Percentiles rank a stretch among this genome's conserved stretches.
phyloP scores from a whole-genome alignment of 208 protist genomes.

The Trypanosoma melophagium region DNA sequence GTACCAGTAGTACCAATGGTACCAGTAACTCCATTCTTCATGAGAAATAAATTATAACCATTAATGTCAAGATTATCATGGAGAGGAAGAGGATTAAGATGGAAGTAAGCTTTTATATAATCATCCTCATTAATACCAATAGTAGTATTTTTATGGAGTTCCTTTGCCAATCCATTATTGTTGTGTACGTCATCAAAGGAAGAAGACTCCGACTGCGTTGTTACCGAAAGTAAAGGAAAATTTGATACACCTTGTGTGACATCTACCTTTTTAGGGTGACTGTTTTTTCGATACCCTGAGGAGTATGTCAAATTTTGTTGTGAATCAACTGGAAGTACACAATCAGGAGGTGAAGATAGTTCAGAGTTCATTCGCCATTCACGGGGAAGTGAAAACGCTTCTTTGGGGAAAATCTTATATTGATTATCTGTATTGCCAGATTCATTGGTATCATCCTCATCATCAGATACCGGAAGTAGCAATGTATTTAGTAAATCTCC shows the following conservation, averaged over 20 bases:
- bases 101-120: conserved; percentile 13
- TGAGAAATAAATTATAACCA: conserved; percentile 1
- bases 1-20: not conserved
- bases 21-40: not conserved
- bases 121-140: conserved; percentile 8
- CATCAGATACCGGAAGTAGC: too few relatives aligned
- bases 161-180: too few relatives aligned
- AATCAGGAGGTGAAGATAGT: not conserved
- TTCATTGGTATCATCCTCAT: not conserved
- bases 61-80: conserved; percentile 1
- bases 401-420: not conserved
- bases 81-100: conserved; percentile 14
- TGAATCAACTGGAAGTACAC: not conserved
- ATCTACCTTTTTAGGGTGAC: not conserved
- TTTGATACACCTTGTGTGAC: not conserved
- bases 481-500: too few relatives aligned
- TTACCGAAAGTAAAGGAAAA: not conserved
- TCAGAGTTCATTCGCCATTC: not conserved
- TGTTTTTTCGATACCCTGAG: not conserved
- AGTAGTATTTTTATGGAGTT: not conserved
- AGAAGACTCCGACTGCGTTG: not conserved
- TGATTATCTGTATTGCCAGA: not conserved
- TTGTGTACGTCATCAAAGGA: not conserved
- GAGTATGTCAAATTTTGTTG: not conserved
- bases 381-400: conserved; percentile 7